Percentiles rank a stretch among this genome's conserved stretches.
Conservation (phyloP, 2,329 filamentous ascomycete genomes). For the Aspergillus versicolor region DNA sequence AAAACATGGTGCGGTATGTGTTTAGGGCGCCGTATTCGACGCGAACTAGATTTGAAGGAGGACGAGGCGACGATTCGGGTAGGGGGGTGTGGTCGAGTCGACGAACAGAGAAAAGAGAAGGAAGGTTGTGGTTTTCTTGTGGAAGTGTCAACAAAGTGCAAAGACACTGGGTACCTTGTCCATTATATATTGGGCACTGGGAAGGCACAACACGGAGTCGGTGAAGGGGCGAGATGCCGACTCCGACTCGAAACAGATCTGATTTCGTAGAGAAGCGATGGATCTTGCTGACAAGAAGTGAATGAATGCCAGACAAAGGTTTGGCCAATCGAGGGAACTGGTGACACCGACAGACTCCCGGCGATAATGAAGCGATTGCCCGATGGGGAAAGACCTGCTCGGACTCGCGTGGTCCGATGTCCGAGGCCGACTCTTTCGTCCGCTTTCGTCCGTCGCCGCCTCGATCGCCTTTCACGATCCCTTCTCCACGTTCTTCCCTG, state of each 20-base stretch:
- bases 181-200: not conserved
- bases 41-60: not conserved
- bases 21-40: too few species aligned
- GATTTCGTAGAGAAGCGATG: not conserved
- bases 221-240: not conserved
- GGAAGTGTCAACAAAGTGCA: not conserved
- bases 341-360: not conserved
- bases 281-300: not conserved
- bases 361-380: not conserved
- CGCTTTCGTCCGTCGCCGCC: not conserved
- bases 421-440: conserved; percentile 15
- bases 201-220: not conserved
- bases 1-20: not conserved
- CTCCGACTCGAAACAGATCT: not conserved
- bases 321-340: not conserved
- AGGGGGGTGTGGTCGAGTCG: not conserved
- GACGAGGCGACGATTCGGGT: not conserved
- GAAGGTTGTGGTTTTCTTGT: not conserved
- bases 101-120: not conserved
- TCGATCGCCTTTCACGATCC: not conserved
- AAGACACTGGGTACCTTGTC: not conserved
- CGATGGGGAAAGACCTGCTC: not conserved
- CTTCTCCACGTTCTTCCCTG: not conserved
- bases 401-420: not conserved
- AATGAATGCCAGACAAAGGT: not conserved